phyloP scores from a whole-genome alignment of 2,329 filamentous ascomycete species.

The Lasiodiplodia citricola region DNA sequence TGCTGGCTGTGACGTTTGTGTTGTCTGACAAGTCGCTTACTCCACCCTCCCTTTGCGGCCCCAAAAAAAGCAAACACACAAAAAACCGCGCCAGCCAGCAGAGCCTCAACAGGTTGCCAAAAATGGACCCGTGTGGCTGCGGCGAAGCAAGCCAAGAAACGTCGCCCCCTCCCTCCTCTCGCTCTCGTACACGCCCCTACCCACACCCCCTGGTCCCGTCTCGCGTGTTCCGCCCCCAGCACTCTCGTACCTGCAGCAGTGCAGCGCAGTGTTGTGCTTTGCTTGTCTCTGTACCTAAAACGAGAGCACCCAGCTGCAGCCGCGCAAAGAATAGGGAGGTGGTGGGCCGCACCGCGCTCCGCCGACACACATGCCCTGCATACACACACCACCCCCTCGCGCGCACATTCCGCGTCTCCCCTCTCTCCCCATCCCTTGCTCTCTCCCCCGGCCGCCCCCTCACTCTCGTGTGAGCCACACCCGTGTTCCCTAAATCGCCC shows the following conservation, averaged over 20 bases:
- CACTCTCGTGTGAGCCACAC: not conserved
- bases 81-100: not conserved
- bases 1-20: not conserved
- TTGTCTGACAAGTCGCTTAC: not conserved
- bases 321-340: not conserved
- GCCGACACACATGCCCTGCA: not conserved
- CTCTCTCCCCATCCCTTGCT: not conserved
- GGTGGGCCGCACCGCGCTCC: not conserved
- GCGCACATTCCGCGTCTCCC: not conserved
- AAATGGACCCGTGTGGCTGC: not conserved
- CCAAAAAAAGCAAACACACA: not conserved
- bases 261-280: not conserved
- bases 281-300: slow-evolving; percentile 1
- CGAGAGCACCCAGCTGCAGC: not conserved
- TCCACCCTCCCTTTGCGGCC: not conserved
- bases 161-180: not conserved
- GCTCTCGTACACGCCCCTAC: not conserved
- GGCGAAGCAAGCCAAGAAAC: not conserved
- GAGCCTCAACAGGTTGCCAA: not conserved
- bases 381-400: not conserved
- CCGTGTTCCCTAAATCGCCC: not conserved
- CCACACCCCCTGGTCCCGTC: not conserved
- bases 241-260: not conserved
- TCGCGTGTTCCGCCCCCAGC: not conserved
- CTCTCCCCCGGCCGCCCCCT: not conserved